phyloP scores from a whole-genome alignment of 177 flowering plant genomes.

The Tripterygium wilfordii region DNA sequence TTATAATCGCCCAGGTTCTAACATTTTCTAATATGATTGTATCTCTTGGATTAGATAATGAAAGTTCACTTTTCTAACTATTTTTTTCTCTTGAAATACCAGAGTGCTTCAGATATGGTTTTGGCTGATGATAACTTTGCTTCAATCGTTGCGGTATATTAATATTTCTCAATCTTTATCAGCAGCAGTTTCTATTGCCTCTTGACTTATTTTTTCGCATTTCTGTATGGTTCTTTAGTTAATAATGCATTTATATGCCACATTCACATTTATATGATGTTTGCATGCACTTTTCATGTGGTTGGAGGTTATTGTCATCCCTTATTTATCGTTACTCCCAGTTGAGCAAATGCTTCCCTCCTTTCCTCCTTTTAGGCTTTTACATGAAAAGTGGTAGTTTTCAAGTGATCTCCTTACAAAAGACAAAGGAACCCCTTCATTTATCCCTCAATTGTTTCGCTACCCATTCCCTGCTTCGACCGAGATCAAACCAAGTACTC shows the following conservation, averaged over 20 bases:
- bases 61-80: neutral
- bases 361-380: no score
- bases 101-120: slow-evolving; percentile 99
- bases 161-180: neutral
- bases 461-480: no score
- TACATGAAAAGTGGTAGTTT: no score
- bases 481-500: no score
- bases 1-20: neutral
- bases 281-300: no score
- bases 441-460: no score
- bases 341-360: no score
- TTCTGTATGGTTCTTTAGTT: neutral
- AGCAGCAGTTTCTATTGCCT: neutral
- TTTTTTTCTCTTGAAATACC: slow-evolving; percentile 21
- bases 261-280: neutral
- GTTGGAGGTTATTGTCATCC: no score
- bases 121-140: slow-evolving; percentile 99
- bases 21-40: neutral
- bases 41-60: no score
- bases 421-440: no score
- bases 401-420: no score
- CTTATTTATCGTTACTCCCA: no score
- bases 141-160: slow-evolving; percentile 86
- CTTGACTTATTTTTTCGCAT: neutral
- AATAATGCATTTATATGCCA: neutral